These are phyloP conservation scores for Potentilla sterilis DNA, from an alignment of 306 rosid species.

Conservation along the genomic window DNA sequence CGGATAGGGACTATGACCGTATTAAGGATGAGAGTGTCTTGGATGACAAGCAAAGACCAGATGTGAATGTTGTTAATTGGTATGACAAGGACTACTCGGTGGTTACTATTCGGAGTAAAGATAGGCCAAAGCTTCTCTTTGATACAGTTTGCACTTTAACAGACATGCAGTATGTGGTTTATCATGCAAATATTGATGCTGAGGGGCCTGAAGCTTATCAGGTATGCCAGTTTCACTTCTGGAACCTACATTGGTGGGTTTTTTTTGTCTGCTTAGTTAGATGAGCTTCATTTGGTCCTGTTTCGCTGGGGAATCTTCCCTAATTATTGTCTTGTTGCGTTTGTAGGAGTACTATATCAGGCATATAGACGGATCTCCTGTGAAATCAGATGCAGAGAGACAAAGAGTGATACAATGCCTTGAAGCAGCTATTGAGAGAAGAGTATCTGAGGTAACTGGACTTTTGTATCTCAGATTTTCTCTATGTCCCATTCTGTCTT, in stretches of 20 bases:
- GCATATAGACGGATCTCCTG: conserved; percentile 94
- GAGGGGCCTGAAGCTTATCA: conserved; percentile 90
- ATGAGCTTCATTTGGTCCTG: conserved; percentile 11
- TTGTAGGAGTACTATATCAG: conserved; percentile 84
- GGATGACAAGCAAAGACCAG: conserved; percentile 67
- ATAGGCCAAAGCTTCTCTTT: conserved; percentile 90
- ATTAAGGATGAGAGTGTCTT: conserved; percentile 36
- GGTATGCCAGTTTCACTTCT: conserved; percentile 39
- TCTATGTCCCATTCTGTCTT: conserved; percentile 7
- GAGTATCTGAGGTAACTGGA: conserved; percentile 76
- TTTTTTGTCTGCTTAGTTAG: conserved; percentile 1
- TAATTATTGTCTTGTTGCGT: conserved; percentile 26
- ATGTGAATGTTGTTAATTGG: conserved; percentile 82
- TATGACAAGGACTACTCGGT: conserved; percentile 80
- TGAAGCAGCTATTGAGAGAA: conserved; percentile 92
- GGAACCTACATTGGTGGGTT: background rate
- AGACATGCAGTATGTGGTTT: conserved; percentile 93
- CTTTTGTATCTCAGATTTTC: background rate
- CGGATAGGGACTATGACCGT: conserved; percentile 82
- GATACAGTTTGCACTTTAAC: conserved; percentile 95
- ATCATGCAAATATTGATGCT: conserved; percentile 81
- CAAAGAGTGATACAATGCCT: conserved; percentile 90
- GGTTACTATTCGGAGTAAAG: conserved; percentile 72
- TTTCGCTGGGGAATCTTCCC: background rate
- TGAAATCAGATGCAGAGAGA: conserved; percentile 95